Base-by-base conservation (phyloP, 2,329 filamentous ascomycete genomes). In the Aspergillus neoniger region DNA sequence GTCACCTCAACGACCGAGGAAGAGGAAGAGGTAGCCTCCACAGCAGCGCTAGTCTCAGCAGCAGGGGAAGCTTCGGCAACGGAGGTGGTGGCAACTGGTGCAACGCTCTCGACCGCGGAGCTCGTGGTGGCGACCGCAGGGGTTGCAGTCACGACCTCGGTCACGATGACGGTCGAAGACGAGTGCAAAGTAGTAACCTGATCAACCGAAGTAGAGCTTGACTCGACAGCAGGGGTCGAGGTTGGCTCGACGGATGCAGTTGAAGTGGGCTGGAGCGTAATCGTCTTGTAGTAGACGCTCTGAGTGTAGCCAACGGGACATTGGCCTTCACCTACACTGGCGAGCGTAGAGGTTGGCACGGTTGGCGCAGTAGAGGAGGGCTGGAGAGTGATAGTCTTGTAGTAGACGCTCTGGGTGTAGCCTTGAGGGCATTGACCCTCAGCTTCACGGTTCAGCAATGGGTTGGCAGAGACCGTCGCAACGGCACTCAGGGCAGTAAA, bases 371-470 rank as follows among this genome's bases (percentile, higher is more conserved):
- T 47, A 5, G 62, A n/a, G 41, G 65, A 54, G 12, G 68, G 52
- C 28, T 67, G 63, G 41, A 63, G 57, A 15, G 66, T 65, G 44
- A 74, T 61, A 15, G 71, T 70, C 55, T 68, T 66, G 53, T 71
- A 71, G 59, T 67, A 69, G 36, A 71, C 65, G 48, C 65, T 69
- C 56, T 63, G 56, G 2, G 68, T 67, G 53, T 73, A 73, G 30
- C 70, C 70, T 30, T 66, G 63, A 14, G 69, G 70, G 48, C 71
- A 74, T 38, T 64, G 60, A 48, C 56, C 58, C 14, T 64, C 55
- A 32, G 64, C 55, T n/a, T 65, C 60, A 8, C 56, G 59, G 15
- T 48, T 50, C 30, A 53, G 43, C 5, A 72, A 39, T 10, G 67
- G 67, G 30, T 65, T 61, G 9, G 70, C 70, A 48, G 70, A 71